phyloP scores from a whole-genome alignment of 768 basidiomycete genomes.

The Cystobasidium onofrii region DNA sequence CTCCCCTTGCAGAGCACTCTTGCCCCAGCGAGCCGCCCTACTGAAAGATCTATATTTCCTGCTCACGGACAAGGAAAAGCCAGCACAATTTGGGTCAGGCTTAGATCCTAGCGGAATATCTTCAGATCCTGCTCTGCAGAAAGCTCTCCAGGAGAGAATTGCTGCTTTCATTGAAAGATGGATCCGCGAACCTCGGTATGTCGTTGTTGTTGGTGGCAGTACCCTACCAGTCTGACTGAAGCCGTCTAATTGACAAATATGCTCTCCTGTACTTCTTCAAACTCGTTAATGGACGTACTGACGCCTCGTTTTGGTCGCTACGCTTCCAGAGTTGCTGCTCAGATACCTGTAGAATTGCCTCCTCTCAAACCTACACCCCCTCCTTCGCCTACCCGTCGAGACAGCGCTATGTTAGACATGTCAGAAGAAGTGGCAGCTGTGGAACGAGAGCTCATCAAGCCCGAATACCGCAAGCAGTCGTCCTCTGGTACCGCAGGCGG shows the following conservation, averaged over 20 bases:
- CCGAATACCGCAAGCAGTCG: conserved; percentile 9
- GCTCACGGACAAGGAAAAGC: background rate
- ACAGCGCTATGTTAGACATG: conserved; percentile 20
- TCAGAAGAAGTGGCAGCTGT: conserved; percentile 32
- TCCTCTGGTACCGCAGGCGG: background rate
- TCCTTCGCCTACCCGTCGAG: conserved; percentile 9
- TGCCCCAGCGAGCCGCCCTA: conserved; percentile 20
- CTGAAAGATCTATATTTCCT: conserved; percentile 21
- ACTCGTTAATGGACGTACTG: background rate
- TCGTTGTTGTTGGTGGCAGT: background rate
- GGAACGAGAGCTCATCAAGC: conserved; percentile 37
- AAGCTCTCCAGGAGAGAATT: background rate
- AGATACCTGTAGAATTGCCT: conserved; percentile 11
- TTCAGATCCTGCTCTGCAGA: background rate
- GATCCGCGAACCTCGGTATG: conserved; percentile 24
- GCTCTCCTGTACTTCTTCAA: background rate
- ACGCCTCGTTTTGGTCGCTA: background rate
- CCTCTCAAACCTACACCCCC: conserved; percentile 20
- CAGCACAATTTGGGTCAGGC: conserved; percentile 11
- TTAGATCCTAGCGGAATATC: background rate
- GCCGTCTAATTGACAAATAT: background rate
- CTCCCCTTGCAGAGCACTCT: background rate
- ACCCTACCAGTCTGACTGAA: background rate
- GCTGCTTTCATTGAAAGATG: conserved; percentile 23
- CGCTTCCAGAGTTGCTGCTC: background rate